phyloP scores from a whole-genome alignment of 2,329 filamentous ascomycete genomes.

The Penicillium sp. region DNA sequence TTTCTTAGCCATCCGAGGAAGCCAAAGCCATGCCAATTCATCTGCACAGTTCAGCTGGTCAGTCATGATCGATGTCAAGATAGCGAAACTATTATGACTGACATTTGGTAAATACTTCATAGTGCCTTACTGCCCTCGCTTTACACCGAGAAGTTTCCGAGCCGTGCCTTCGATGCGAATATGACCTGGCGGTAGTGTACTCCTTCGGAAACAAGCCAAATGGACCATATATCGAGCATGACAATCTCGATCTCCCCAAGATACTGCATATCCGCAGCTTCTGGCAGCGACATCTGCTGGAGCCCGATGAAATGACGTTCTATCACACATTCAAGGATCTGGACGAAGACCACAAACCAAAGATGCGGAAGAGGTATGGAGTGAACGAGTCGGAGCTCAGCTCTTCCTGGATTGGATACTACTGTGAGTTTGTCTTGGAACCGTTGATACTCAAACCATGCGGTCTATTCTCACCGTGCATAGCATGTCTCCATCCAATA shows the following conservation, averaged over 20 bases:
- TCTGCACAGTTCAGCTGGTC: constrained; percentile 38
- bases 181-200: constrained; percentile 38
- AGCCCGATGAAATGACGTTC: constrained; percentile 31
- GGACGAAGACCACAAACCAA: constrained; percentile 21
- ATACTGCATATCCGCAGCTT: constrained; percentile 48
- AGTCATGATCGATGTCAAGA: no score
- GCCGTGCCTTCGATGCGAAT: constrained; percentile 34
- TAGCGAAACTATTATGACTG: no score
- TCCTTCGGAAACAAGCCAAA: constrained; percentile 12
- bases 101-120: no score
- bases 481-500: constrained; percentile 44
- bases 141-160: constrained; percentile 32
- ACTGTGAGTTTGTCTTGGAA: constrained; percentile 35
- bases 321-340: constrained; percentile 28
- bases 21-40: constrained; percentile 24
- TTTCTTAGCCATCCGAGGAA: constrained; percentile 32
- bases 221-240: constrained; percentile 20
- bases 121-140: constrained; percentile 40
- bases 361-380: constrained; percentile 17
- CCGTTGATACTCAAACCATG: no score
- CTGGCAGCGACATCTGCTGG: constrained; percentile 46
- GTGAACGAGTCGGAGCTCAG: constrained; percentile 12
- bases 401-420: constrained; percentile 38
- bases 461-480: background rate
- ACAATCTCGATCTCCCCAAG: constrained; percentile 31